phyloP scores from a whole-genome alignment of 2,329 filamentous ascomycete genomes.

The Ophiocordyceps sinensis region DNA sequence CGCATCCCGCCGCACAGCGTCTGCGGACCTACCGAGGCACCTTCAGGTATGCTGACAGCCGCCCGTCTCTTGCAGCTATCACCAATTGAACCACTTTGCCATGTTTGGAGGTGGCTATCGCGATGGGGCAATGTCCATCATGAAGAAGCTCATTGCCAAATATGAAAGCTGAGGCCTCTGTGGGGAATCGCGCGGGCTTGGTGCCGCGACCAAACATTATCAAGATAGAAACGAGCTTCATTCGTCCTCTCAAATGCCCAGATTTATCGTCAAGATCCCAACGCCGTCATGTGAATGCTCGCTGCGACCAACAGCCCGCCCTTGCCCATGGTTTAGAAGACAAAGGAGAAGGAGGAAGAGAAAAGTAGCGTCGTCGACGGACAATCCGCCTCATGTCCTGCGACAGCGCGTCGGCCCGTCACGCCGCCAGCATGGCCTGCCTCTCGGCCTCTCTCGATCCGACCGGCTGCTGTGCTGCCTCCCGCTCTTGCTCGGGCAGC shows the following conservation, averaged over 20 bases:
- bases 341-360: too few species aligned
- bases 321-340: conserved; percentile 2
- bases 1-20: background rate
- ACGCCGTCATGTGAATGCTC: conserved; percentile 9
- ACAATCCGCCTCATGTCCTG: too few species aligned
- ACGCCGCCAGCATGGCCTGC: conserved; percentile 25
- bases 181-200: background rate
- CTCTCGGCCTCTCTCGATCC: conserved; percentile 16
- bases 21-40: background rate
- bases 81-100: conserved; percentile 78
- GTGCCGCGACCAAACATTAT: background rate
- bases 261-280: conserved; percentile 4
- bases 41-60: too few species aligned
- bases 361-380: background rate
- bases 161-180: conserved; percentile 34
- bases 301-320: conserved; percentile 3
- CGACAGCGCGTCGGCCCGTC: background rate
- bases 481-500: conserved; percentile 13
- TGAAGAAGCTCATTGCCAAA: conserved; percentile 58
- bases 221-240: background rate
- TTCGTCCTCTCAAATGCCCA: background rate
- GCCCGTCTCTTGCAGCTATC: conserved; percentile 42
- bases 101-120: conserved; percentile 74
- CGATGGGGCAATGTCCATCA: conserved; percentile 62
- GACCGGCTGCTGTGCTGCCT: conserved; percentile 4